Evolutionary conservation across 192 early-diverging fungal species (phyloP).

Genomic region (Diversispora eburnea): DNA sequence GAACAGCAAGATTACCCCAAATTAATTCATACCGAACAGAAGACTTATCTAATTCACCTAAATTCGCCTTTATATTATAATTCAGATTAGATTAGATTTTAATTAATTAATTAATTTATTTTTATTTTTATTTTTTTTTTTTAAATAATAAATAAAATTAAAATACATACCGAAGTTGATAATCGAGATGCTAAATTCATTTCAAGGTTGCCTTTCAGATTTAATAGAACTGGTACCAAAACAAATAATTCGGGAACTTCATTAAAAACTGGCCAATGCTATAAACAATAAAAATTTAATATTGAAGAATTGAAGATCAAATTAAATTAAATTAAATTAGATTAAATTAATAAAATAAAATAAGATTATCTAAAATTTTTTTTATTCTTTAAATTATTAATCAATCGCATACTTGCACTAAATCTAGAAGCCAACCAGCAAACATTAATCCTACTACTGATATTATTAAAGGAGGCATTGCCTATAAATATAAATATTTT

Average conservation of each 20-base stretch:
- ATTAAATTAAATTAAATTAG: too few relatives aligned
- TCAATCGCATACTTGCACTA: constrained; percentile 48
- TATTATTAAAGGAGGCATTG: constrained; percentile 63
- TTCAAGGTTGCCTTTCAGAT: constrained; percentile 90
- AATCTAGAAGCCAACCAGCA: constrained; percentile 68
- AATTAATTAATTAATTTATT: background rate
- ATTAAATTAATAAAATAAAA: background rate
- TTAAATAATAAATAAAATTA: background rate
- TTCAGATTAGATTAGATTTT: background rate
- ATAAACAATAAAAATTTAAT: background rate
- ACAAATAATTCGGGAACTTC: constrained; percentile 73
- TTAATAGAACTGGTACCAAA: constrained; percentile 79
- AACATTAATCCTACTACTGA: constrained; percentile 66
- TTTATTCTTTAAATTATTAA: background rate
- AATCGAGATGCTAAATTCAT: constrained; percentile 87
- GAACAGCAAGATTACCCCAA: constrained; percentile 68
- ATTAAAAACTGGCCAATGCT: constrained; percentile 69
- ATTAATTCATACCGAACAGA: constrained; percentile 53
- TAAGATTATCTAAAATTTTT: background rate
- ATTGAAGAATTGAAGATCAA: background rate
- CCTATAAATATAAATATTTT: constrained; percentile 41
- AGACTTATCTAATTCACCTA: constrained; percentile 60
- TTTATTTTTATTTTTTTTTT: background rate
- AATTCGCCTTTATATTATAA: constrained; percentile 45
- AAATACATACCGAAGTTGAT: constrained; percentile 60